phyloP scores from a whole-genome alignment of 495 filamentous ascomycete species.

The Penicillium waksmanii region DNA sequence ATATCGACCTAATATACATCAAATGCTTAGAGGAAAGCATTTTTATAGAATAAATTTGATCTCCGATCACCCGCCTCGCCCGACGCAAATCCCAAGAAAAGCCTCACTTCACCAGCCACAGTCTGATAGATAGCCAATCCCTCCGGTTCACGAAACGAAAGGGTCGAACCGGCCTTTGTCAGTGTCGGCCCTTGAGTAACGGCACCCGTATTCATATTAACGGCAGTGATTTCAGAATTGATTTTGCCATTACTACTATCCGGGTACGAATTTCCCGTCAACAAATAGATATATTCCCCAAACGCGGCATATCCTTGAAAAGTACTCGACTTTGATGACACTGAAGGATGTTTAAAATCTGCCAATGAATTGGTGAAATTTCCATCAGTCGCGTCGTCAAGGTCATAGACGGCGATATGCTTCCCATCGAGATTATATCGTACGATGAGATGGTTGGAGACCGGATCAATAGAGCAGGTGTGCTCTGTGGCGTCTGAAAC shows the following conservation, averaged over 20 bases:
- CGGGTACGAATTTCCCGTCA: not conserved
- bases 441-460: not conserved
- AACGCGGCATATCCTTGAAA: not conserved
- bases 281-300: not conserved
- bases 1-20: not conserved
- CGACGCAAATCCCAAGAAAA: conserved; percentile 30
- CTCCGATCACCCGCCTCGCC: conserved; percentile 19
- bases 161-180: not conserved
- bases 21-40: not conserved
- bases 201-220: not conserved
- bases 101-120: conserved; percentile 18
- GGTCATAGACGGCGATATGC: not conserved
- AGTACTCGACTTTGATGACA: not conserved
- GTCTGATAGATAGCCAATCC: conserved; percentile 29
- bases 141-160: conserved; percentile 24
- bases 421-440: not conserved
- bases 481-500: not conserved
- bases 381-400: not conserved
- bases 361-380: not conserved
- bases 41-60: conserved; percentile 28
- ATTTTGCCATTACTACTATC: not conserved
- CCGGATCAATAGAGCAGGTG: not conserved
- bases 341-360: not conserved
- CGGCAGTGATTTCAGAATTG: not conserved
- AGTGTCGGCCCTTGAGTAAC: not conserved